Base-by-base conservation (phyloP, 805 yeast species). In the Blastobotrys attinorum region DNA sequence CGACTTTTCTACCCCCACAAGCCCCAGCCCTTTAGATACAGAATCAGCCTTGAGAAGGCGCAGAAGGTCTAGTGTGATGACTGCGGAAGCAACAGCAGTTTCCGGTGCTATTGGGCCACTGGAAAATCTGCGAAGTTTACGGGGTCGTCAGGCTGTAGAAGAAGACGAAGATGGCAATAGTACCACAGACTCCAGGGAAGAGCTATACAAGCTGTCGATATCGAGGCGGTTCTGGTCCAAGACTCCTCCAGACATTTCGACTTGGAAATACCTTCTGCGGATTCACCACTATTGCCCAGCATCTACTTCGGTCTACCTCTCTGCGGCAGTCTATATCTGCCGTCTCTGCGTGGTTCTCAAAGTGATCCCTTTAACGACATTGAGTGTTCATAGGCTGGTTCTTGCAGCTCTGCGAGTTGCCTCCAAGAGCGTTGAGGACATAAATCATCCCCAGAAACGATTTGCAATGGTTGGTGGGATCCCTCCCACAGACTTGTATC, bases 391-490 rank as follows among this genome's bases (percentile, higher is more conserved):
- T 55, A 55, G 78, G 13, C 44, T 73, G 21, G 62, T 71, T 11
- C 60, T 71, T 27, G 74, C 76, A 0, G 59, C 69, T 10, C 58
- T 72, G 16, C 56, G 76, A 3, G 53, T 73, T 1, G 70, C 76
- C 7, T 64, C 72, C 29, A 74, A 74, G 51, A 54, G 65, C n/a
- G 53, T 71, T 5, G 77, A 74, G 49, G 79, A 73, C 52, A 57
- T 64, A 21, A 62, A 63, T 34, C 71, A 70, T 50, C 64, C 69
- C 3, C 76, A 71, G 54, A 60, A 59, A 37, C 65, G 73, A 43
- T 71, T 69, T 44, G 70, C 75, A 32, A 67, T 68, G 33, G 75
- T 70, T 0, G 73, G 73, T 21, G 78, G 78, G 0, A 58, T 73
- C 11, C 57, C 69, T 3, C 46, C 62, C 33, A 42, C 54, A 3